Evolutionary conservation across 345 rosid species (phyloP), one percentile per base, ranked within the genome.

Genomic region (Cardamine resedifolia): DNA sequence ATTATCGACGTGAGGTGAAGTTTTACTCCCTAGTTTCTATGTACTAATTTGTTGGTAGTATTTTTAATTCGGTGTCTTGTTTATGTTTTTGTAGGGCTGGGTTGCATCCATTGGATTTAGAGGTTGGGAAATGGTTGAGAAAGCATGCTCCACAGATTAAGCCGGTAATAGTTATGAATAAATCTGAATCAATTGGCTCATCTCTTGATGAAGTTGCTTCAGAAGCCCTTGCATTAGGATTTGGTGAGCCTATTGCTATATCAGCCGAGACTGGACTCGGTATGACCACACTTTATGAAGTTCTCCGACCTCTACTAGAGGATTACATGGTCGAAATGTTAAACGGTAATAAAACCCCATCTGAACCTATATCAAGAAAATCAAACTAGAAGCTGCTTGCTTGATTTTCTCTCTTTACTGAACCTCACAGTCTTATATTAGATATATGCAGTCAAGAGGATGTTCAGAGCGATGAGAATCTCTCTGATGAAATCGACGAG

Each of bases 181-280:
- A 95, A 80, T 85, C 86, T 16, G 99, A 95, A 76, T 87, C 93
- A 50, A 82, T 91, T 38, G 72, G 75, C 50, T 78, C 82, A 39
- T 82, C 90, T 73, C 86, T 95, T 74, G 43, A 78, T 74, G 87
- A 84, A 59, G 88, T 85, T 67, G 82, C 87, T 69, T 82, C 83
- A 18, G 97, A 95, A 60, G 86, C 87, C 31, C 81, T 74, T 44
- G 73, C 49, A 44, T 79, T 95, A 30, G 97, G 99, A 50, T 95
- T 91, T 79, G 94, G 99, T 9, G 94, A 91, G 31, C 94, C 97
- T 30, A 88, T 88, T 64, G 92, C 96, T 53, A 85, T 95, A 65
- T 91, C 97, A 57, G 96, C 99, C 0, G 99, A 95, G 83, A 95
- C 99, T 11, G 99, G 99, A 48, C 83, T 91, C 18, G 97, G 99